Percentiles rank a stretch among this genome's conserved stretches.
phyloP scores from a whole-genome alignment of 2,329 filamentous ascomycete species.

The Scortechinia acanthostroma region DNA sequence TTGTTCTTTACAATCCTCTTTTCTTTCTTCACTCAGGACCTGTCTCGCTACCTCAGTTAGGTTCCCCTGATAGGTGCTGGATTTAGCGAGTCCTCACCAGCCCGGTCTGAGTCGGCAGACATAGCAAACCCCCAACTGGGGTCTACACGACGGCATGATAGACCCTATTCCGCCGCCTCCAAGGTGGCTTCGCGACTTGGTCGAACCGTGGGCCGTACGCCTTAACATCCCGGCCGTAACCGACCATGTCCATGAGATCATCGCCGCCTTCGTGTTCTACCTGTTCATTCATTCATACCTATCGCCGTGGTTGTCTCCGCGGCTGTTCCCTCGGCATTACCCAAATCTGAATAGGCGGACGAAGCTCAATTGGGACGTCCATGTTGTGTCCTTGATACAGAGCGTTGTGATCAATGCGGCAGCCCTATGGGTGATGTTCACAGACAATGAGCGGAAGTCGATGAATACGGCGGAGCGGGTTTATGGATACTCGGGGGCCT shows the following conservation, averaged over 20 bases:
- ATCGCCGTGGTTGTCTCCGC: constrained; percentile 42
- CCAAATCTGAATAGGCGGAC: constrained; percentile 41
- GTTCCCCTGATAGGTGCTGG: too few species aligned
- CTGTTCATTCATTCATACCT: constrained; percentile 40
- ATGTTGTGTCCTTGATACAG: constrained; percentile 56
- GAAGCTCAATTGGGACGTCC: constrained; percentile 59
- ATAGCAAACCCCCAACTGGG: too few species aligned
- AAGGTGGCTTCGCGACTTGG: constrained; percentile 33
- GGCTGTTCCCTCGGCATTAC: constrained; percentile 46
- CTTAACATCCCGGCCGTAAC: constrained; percentile 44
- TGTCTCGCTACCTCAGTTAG: too few species aligned
- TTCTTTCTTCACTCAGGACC: too few species aligned
- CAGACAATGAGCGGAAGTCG: constrained; percentile 41
- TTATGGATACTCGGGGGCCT: constrained; percentile 52
- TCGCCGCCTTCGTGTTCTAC: constrained; percentile 47
- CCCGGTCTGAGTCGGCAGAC: too few species aligned
- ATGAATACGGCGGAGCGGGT: constrained; percentile 44
- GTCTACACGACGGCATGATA: constrained; percentile 38
- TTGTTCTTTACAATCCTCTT: too few species aligned
- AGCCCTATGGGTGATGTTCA: constrained; percentile 48
- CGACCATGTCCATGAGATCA: constrained; percentile 53
- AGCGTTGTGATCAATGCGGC: constrained; percentile 42
- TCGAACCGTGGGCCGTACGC: constrained; percentile 38
- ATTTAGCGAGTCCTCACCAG: too few species aligned
- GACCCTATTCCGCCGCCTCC: constrained; percentile 43